A percentile compares a stretch with the other conserved stretches of the same genome.
These are phyloP conservation scores for Nicotiana otophora DNA, from an alignment of 257 asterid species.

Conservation along the genomic window DNA sequence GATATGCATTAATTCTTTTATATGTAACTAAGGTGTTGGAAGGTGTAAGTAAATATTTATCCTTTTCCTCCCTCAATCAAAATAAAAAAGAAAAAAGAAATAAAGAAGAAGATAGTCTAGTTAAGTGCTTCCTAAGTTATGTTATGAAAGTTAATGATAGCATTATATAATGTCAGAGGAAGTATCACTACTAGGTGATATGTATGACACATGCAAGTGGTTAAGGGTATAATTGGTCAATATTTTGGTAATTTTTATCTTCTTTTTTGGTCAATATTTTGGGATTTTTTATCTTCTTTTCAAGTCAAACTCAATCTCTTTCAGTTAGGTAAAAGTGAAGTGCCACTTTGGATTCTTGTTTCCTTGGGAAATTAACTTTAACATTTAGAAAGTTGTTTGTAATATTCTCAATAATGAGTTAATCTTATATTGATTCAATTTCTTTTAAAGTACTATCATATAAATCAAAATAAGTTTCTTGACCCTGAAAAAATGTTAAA, in stretches of 20 bases:
- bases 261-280: not conserved
- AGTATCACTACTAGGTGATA: not conserved
- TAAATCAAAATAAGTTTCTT: not conserved
- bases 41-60: too few relatives aligned
- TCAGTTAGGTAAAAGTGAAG: not conserved
- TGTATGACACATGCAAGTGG: not conserved
- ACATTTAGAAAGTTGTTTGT: not conserved
- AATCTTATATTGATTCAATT: not conserved
- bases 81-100: too few relatives aligned
- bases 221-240: not conserved
- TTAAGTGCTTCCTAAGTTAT: slow-evolving; percentile 1
- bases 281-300: not conserved
- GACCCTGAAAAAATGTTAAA: not conserved
- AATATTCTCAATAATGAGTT: not conserved
- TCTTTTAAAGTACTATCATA: not conserved
- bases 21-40: too few relatives aligned
- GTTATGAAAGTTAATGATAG: not conserved
- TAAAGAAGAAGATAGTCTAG: not conserved
- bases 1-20: too few relatives aligned
- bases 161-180: not conserved
- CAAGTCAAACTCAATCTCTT: not conserved
- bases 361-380: not conserved
- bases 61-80: not conserved
- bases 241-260: not conserved
- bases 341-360: not conserved